Evolutionary conservation across 306 rosid genomes (phyloP).

Genomic region (Elaeagnus macrophylla): DNA sequence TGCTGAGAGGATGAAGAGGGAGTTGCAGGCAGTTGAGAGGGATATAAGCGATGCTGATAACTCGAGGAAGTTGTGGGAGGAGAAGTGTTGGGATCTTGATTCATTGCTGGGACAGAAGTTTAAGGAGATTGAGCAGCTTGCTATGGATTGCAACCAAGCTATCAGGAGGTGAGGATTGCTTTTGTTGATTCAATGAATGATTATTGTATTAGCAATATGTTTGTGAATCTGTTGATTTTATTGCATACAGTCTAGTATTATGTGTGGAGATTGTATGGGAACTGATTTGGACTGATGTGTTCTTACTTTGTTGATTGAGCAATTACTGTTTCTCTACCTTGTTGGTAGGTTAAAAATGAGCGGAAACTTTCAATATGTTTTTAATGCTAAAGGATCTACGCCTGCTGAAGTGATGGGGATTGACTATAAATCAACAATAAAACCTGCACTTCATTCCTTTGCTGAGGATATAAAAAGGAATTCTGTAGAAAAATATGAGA

Average conservation of each 20-base stretch:
- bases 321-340: not conserved
- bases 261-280: too few relatives aligned
- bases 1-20: constrained; percentile 87
- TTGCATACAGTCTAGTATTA: too few relatives aligned
- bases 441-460: constrained; percentile 50
- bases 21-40: constrained; percentile 81
- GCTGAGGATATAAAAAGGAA: constrained; percentile 48
- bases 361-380: constrained; percentile 46
- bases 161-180: constrained; percentile 43
- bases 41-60: constrained; percentile 59
- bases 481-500: constrained; percentile 59
- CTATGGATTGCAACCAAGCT: constrained; percentile 66
- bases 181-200: too few relatives aligned
- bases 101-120: constrained; percentile 33
- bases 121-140: constrained; percentile 62
- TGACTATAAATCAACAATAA: constrained; percentile 50
- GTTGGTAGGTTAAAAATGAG: constrained; percentile 65
- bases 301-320: too few relatives aligned
- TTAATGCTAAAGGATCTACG: constrained; percentile 65
- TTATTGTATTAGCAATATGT: too few relatives aligned
- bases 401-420: constrained; percentile 75
- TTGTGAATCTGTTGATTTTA: too few relatives aligned
- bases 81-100: constrained; percentile 67
- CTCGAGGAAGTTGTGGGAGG: constrained; percentile 68
- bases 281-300: too few relatives aligned